These are phyloP conservation scores for Gaillardinia entomophila DNA, from an alignment of 805 yeast genomes.

Conservation along the genomic window DNA sequence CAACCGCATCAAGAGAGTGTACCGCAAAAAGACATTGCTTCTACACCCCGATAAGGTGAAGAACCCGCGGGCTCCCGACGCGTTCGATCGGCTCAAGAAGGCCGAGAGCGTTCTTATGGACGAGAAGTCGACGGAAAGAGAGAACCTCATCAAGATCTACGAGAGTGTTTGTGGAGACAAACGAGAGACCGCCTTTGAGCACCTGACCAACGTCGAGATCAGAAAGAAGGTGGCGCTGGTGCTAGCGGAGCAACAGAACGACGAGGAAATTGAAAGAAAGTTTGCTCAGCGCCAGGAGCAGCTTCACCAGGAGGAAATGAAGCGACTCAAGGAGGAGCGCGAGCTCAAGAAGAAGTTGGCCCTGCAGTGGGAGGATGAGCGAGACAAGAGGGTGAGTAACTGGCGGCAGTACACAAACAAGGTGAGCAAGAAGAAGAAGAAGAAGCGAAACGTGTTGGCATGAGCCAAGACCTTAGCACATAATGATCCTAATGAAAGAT, in stretches of 20 bases:
- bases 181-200: slow-evolving; percentile 6
- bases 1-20: slow-evolving; percentile 39
- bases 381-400: slow-evolving; percentile 52
- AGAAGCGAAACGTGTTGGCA: slow-evolving; percentile 38
- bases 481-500: too few relatives aligned
- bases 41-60: slow-evolving; percentile 66
- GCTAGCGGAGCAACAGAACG: slow-evolving; percentile 32
- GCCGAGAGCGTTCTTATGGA: slow-evolving; percentile 35
- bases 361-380: slow-evolving; percentile 53
- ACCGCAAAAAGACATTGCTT: slow-evolving; percentile 53
- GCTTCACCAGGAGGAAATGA: slow-evolving; percentile 14
- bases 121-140: slow-evolving; percentile 9
- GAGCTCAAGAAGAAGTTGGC: slow-evolving; percentile 26
- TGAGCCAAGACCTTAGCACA: too few relatives aligned
- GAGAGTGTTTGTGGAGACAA: slow-evolving; percentile 10
- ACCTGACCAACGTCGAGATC: slow-evolving; percentile 20
- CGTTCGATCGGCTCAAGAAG: slow-evolving; percentile 55
- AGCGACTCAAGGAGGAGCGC: slow-evolving; percentile 19
- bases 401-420: slow-evolving; percentile 52
- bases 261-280: slow-evolving; percentile 19
- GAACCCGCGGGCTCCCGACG: slow-evolving; percentile 54
- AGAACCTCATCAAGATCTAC: slow-evolving; percentile 24
- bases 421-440: slow-evolving; percentile 42
- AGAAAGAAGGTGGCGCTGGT: slow-evolving; percentile 39
- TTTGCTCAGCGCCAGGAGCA: slow-evolving; percentile 21